Conservation (phyloP, 805 yeast species). For the Wickerhamiella bombiphila region DNA sequence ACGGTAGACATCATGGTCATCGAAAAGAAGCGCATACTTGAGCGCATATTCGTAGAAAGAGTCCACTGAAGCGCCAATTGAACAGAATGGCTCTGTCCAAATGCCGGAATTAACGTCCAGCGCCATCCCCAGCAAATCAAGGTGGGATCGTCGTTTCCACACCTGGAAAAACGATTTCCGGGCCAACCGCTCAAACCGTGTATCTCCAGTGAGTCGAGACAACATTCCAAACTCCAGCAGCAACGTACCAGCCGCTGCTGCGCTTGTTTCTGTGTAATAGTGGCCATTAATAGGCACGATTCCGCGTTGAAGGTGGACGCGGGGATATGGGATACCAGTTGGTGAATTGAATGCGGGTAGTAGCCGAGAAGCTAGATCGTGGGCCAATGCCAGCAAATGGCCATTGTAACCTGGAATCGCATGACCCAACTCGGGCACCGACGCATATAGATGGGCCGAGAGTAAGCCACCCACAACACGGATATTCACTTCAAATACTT, state of each 20-base stretch:
- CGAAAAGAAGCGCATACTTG: slow-evolving; percentile 59
- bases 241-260: slow-evolving; percentile 79
- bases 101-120: slow-evolving; percentile 42
- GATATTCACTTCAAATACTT: slow-evolving; percentile 78
- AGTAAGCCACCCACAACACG: slow-evolving; percentile 70
- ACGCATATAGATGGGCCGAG: slow-evolving; percentile 61
- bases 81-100: slow-evolving; percentile 50
- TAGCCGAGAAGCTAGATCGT: slow-evolving; percentile 58
- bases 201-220: slow-evolving; percentile 61
- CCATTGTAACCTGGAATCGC: slow-evolving; percentile 45
- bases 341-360: slow-evolving; percentile 53
- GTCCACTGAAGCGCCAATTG: slow-evolving; percentile 84
- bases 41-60: slow-evolving; percentile 82
- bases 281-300: slow-evolving; percentile 19
- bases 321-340: slow-evolving; percentile 58
- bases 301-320: slow-evolving; percentile 54
- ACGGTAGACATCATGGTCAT: slow-evolving; percentile 35
- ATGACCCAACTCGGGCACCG: slow-evolving; percentile 33
- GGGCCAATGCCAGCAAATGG: slow-evolving; percentile 52
- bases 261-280: slow-evolving; percentile 48
- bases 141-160: slow-evolving; percentile 50
- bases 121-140: slow-evolving; percentile 66
- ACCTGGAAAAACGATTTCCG: slow-evolving; percentile 48
- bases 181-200: slow-evolving; percentile 48
- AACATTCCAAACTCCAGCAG: slow-evolving; percentile 66